Evolutionary conservation across 495 filamentous ascomycete species (phyloP), one percentile per base, ranked within the genome.

Genomic region (Xylaria acuta): DNA sequence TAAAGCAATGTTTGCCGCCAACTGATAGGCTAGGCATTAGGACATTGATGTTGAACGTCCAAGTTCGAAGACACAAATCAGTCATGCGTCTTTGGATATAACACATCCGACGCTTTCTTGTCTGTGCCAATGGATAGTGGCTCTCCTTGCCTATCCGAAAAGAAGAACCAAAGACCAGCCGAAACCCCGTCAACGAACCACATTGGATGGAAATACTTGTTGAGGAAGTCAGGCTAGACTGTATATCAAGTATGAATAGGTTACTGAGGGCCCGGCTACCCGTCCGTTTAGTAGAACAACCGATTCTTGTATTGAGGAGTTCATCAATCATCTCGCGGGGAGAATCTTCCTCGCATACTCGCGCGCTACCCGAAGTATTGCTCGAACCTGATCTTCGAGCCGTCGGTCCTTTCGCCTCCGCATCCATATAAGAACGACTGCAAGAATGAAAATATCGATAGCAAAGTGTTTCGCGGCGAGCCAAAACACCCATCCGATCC

Each of bases 341-440:
- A 89, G 70, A 53, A 92, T 72, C 64, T 83, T 88, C 68, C 86
- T 80, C 67, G 89, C 79, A 62, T 90, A 87, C 59, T 89, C 87
- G 78, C 89, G 88, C 20, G 88, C 82, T 54, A 90, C 85, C 38
- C 87, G 84, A 72, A 93, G 83, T 12, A 93, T 86, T 11, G 89
- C 84, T 58, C 88, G 83, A 49, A 97, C 84, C n/a, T 92, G 89
- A 71, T 91, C 87, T 80, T 97, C 93, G 1, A 97, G 82, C 74
- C 92, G 87, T 38, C 86, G 86, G 77, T 97, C 95, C 53, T 91
- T 92, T 65, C 89, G 89, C 71, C 87, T 85, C 70, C 94, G 84
- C 88, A 97, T 90, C 91, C 91, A 97, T 27, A 97, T 79, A 59
- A 95, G 78, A 38, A 97, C 74, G 34, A 94, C 70, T 4, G 87